These are phyloP conservation scores for Myxozyma monticola DNA, from an alignment of 805 yeast species.

Conservation along the genomic window DNA sequence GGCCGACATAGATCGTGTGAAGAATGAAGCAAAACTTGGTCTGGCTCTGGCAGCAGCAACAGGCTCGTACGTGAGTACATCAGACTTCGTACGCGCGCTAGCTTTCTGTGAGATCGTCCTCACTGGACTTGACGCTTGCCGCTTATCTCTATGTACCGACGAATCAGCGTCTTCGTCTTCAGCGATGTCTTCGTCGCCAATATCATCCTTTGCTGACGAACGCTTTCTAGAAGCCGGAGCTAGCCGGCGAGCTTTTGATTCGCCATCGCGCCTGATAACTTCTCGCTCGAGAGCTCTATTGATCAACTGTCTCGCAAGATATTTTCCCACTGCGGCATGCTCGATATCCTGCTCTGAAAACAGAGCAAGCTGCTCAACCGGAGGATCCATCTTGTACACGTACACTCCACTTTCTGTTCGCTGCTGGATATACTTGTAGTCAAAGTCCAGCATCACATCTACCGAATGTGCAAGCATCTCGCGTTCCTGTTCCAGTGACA, in stretches of 20 bases:
- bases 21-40: conserved; percentile 1
- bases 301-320: conserved; percentile 15
- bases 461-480: conserved; percentile 25
- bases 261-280: too few species aligned
- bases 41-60: background rate
- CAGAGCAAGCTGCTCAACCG: conserved; percentile 36
- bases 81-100: too few species aligned
- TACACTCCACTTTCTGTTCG: conserved; percentile 36
- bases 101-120: too few species aligned
- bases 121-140: too few species aligned
- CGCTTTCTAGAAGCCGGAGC: too few species aligned
- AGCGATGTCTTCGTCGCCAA: too few species aligned
- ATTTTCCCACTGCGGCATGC: conserved; percentile 19
- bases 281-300: conserved; percentile 13
- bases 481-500: conserved; percentile 6
- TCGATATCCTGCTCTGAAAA: conserved; percentile 14
- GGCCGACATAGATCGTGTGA: background rate
- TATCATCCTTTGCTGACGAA: too few species aligned
- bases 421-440: conserved; percentile 32
- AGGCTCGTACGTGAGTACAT: too few species aligned
- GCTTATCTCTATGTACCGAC: too few species aligned
- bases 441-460: conserved; percentile 32
- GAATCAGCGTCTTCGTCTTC: too few species aligned
- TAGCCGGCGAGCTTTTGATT: too few species aligned
- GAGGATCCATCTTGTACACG: conserved; percentile 40